Conservation (phyloP, 2,329 filamentous ascomycete species). For the Xylaria sp. region DNA sequence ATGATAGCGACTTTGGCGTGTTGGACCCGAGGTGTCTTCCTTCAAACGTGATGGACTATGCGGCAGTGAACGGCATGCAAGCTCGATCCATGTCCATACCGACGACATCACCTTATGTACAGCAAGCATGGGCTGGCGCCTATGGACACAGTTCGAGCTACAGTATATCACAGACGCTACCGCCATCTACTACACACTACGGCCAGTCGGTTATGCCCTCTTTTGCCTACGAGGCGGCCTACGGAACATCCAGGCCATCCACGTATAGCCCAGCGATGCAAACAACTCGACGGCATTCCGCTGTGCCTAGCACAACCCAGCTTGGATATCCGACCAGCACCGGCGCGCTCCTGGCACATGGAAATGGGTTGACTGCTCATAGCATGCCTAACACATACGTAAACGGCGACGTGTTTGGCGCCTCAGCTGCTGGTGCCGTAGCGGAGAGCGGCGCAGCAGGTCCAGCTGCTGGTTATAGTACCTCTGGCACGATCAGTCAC, state of each 20-base stretch:
- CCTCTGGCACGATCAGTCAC: neutral
- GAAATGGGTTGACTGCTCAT: conserved; percentile 27
- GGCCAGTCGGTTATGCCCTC: conserved; percentile 23
- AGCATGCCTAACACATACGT: conserved; percentile 33
- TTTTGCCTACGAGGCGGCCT: conserved; percentile 21
- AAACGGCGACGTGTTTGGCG: conserved; percentile 33
- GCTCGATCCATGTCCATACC: conserved; percentile 42
- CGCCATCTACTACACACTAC: conserved; percentile 21
- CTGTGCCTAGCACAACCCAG: conserved; percentile 31
- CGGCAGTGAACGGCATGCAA: conserved; percentile 19
- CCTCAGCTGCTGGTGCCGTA: conserved; percentile 27
- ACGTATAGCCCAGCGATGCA: conserved; percentile 6
- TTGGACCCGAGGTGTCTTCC: neutral
- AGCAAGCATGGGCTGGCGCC: conserved; percentile 19
- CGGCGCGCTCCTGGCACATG: conserved; percentile 31
- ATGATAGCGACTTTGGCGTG: conserved; percentile 56
- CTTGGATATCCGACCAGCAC: conserved; percentile 36
- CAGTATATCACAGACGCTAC: conserved; percentile 26
- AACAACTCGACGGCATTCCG: conserved; percentile 35
- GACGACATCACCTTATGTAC: conserved; percentile 7
- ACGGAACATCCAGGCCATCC: conserved; percentile 24
- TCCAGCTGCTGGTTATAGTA: conserved; percentile 11
- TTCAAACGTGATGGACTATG: neutral
- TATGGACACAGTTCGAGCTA: conserved; percentile 29
- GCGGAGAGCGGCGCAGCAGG: conserved; percentile 16